Evolutionary conservation across 345 rosid species (phyloP).

Genomic region (Cardamine resedifolia): DNA sequence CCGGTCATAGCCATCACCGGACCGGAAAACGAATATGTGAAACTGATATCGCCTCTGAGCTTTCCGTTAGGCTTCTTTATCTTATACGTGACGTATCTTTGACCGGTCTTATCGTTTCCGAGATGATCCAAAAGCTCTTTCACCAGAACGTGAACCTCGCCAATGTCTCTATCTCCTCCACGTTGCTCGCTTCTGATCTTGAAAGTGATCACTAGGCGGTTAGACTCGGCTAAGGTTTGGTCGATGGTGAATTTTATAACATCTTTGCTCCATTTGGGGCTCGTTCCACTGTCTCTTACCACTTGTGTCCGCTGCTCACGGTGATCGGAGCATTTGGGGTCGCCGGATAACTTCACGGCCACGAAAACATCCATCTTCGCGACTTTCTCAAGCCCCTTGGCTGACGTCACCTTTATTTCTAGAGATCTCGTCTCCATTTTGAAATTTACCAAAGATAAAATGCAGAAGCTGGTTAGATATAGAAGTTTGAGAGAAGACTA

Average conservation of each 20-base stretch:
- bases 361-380: conserved; percentile 30
- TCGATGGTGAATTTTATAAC: conserved; percentile 18
- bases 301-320: conserved; percentile 36
- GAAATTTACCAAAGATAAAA: background rate
- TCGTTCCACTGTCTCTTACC: conserved; percentile 22
- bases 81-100: conserved; percentile 33
- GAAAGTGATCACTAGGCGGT: conserved; percentile 38
- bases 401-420: conserved; percentile 23
- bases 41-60: conserved; percentile 28
- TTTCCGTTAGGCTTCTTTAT: conserved; percentile 30
- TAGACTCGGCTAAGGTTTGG: conserved; percentile 35
- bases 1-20: background rate
- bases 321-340: conserved; percentile 28
- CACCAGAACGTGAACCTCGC: conserved; percentile 34
- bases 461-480: conserved; percentile 20
- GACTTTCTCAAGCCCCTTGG: conserved; percentile 26
- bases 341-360: conserved; percentile 33
- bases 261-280: conserved; percentile 27
- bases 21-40: conserved; percentile 24
- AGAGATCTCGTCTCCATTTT: conserved; percentile 28
- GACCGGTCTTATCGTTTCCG: conserved; percentile 34
- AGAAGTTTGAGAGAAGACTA: conserved; percentile 28
- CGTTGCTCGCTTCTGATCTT: conserved; percentile 30
- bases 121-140: conserved; percentile 40
- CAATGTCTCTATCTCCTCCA: conserved; percentile 31